Evolutionary conservation across 2,329 filamentous ascomycete genomes (phyloP).

Genomic region (Colletotrichum sp.): DNA sequence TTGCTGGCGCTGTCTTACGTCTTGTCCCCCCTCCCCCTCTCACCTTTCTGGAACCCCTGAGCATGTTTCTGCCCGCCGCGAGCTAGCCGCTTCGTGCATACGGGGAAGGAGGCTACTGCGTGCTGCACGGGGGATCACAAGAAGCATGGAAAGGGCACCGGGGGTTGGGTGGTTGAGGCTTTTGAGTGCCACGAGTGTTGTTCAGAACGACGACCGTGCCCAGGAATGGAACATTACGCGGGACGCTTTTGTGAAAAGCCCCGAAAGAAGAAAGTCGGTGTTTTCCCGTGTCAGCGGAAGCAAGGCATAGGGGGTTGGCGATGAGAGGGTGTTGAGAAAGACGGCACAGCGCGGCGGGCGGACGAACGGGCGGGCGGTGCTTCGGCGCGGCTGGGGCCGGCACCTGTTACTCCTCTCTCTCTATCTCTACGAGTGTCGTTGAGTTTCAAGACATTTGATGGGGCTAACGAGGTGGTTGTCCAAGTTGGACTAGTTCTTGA

Average conservation of each 20-base stretch:
- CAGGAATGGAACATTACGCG: neutral
- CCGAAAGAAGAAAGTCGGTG: neutral
- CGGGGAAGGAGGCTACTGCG: neutral
- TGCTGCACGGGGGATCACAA: neutral
- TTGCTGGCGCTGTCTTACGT: neutral
- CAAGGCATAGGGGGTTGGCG: neutral
- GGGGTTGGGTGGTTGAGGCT: neutral
- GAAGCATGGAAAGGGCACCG: neutral
- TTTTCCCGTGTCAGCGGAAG: neutral
- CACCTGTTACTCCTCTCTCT: neutral
- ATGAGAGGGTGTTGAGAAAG: neutral
- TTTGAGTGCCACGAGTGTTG: neutral
- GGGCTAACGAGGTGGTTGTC: slow-evolving; percentile 16
- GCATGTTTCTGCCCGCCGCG: neutral
- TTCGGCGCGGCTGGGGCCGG: neutral
- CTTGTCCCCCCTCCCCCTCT: neutral
- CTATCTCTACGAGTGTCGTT: neutral
- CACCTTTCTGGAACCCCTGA: neutral
- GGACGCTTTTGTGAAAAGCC: neutral
- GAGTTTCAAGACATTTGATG: neutral
- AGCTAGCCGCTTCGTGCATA: neutral
- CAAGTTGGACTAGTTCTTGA: slow-evolving; percentile 8
- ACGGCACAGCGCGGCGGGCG: neutral
- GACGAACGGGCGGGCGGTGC: neutral
- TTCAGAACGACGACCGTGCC: neutral